Evolutionary conservation across 306 rosid species (phyloP).

Genomic region (Alnus glutinosa): DNA sequence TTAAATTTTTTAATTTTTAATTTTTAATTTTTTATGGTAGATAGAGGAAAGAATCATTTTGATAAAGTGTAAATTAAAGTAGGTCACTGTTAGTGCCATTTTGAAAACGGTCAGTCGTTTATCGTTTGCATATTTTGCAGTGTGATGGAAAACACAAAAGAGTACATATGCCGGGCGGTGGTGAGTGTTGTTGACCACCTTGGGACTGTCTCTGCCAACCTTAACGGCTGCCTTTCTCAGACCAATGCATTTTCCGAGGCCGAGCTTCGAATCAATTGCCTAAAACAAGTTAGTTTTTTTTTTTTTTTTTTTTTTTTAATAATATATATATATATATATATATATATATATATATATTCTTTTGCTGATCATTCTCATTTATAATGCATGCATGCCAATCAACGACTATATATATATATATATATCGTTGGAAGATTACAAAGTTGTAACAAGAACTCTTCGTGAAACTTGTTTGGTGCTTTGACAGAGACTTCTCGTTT

Average conservation of each 20-base stretch:
- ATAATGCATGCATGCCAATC: not conserved
- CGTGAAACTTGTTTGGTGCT: not conserved
- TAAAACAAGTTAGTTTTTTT: conserved; percentile 59
- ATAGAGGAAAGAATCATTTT: no score
- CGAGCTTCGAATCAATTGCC: conserved; percentile 57
- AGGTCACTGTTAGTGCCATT: not conserved
- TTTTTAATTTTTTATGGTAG: no score
- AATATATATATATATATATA: no score
- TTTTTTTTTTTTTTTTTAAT: no score
- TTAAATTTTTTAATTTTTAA: no score
- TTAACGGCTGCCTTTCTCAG: conserved; percentile 59
- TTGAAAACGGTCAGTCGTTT: not conserved
- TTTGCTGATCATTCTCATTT: not conserved
- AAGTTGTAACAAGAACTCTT: not conserved
- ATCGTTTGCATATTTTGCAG: conserved; percentile 41
- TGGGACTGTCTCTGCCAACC: conserved; percentile 72
- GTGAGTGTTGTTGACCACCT: conserved; percentile 90
- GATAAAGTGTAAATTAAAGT: no score
- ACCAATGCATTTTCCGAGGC: conserved; percentile 58
- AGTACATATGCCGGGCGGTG: conserved; percentile 71
- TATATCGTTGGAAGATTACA: not conserved
- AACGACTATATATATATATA: not conserved
- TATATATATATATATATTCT: not conserved
- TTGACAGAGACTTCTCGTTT: conserved; percentile 59
- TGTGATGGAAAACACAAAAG: conserved; percentile 71